Percentiles rank a stretch among this genome's conserved stretches.
These are phyloP conservation scores for Isatis tinctoria DNA, from an alignment of 345 rosid species.

Conservation along the genomic window DNA sequence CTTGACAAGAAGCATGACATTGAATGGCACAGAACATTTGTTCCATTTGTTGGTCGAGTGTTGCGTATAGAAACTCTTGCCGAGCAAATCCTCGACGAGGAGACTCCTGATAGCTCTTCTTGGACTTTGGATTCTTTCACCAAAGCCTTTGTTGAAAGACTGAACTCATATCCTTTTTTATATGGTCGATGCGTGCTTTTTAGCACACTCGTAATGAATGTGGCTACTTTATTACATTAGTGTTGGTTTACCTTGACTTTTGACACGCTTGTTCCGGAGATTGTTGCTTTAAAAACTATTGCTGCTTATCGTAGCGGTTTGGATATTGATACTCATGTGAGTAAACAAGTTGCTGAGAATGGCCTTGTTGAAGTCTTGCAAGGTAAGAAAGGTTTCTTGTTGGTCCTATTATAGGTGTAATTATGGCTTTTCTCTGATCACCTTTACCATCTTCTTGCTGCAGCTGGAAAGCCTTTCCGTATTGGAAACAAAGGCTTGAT, in stretches of 20 bases:
- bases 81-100: slow-evolving; percentile 67
- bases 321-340: slow-evolving; percentile 62
- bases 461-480: slow-evolving; percentile 72
- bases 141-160: slow-evolving; percentile 43
- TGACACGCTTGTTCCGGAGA: slow-evolving; percentile 50
- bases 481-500: slow-evolving; percentile 69
- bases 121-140: slow-evolving; percentile 75
- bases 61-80: slow-evolving; percentile 79
- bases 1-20: slow-evolving; percentile 70
- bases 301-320: slow-evolving; percentile 95
- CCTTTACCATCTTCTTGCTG: slow-evolving; percentile 18
- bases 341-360: slow-evolving; percentile 57
- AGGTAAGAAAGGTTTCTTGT: slow-evolving; percentile 34
- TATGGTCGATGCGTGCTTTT: neutral
- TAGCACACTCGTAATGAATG: neutral
- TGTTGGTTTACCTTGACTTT: slow-evolving; percentile 45
- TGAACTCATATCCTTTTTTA: slow-evolving; percentile 87
- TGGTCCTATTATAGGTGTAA: slow-evolving; percentile 6
- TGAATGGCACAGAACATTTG: slow-evolving; percentile 60
- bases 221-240: too few species aligned
- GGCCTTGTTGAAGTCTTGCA: slow-evolving; percentile 61
- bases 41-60: slow-evolving; percentile 74
- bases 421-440: slow-evolving; percentile 15
- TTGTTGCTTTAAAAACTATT: slow-evolving; percentile 74
- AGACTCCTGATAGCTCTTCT: slow-evolving; percentile 36